phyloP scores from a whole-genome alignment of 2,329 filamentous ascomycete species.

The Fusarium annulatum region DNA sequence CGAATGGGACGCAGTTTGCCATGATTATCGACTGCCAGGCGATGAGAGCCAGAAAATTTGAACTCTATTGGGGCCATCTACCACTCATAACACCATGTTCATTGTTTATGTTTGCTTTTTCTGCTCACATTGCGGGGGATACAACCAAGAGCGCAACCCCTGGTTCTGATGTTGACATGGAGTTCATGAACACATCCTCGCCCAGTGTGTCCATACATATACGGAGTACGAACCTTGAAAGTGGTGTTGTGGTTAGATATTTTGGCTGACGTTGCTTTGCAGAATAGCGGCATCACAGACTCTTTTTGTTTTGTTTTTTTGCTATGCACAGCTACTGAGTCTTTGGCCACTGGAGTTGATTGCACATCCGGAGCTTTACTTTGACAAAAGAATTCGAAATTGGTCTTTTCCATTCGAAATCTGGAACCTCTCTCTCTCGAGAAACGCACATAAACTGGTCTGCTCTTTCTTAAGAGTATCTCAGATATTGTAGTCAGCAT shows the following conservation, averaged over 20 bases:
- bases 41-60: background rate
- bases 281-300: background rate
- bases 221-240: constrained; percentile 7
- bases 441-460: background rate
- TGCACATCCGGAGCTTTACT: background rate
- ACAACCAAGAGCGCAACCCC: constrained; percentile 16
- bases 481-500: constrained; percentile 1
- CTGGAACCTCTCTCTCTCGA: background rate
- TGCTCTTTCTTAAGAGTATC: background rate
- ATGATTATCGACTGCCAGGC: constrained; percentile 20
- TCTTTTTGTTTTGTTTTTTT: background rate
- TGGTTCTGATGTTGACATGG: constrained; percentile 22
- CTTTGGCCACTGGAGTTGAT: background rate
- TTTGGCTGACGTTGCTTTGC: background rate
- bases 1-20: constrained; percentile 3
- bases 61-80: constrained; percentile 5
- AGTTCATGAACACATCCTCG: background rate
- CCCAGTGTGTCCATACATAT: background rate
- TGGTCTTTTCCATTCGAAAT: background rate
- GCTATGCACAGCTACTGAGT: background rate
- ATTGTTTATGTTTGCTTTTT: constrained; percentile 33
- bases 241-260: constrained; percentile 6
- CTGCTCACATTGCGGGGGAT: constrained; percentile 26
- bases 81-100: constrained; percentile 12
- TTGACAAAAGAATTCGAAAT: background rate